A percentile compares a stretch with the other conserved stretches of the same genome.
Conservation (phyloP, 805 yeast genomes). For the Komagataella populi region DNA sequence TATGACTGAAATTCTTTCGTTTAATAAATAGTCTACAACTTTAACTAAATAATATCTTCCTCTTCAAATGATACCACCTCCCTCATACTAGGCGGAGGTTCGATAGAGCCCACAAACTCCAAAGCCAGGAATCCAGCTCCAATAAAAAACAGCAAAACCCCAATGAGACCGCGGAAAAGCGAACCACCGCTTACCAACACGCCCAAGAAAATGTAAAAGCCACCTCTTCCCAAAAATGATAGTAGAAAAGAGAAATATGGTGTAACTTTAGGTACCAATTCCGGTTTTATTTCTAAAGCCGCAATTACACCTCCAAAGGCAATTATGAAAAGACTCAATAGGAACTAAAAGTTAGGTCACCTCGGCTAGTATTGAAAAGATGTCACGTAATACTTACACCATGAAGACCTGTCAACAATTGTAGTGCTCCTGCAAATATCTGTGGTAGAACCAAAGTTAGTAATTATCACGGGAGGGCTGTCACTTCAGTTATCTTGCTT, state of each 20-base stretch:
- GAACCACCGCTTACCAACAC: constrained; percentile 35
- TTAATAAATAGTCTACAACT: neutral
- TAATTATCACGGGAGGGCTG: neutral
- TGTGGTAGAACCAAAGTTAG: constrained; percentile 5
- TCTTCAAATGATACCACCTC: neutral
- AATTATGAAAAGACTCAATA: constrained; percentile 45
- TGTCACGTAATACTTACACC: neutral
- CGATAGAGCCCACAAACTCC: constrained; percentile 62
- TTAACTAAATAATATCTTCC: neutral
- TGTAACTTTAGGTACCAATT: neutral
- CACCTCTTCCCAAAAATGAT: constrained; percentile 65
- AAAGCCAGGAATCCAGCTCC: constrained; percentile 49
- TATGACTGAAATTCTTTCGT: neutral
- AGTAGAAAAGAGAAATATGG: constrained; percentile 52
- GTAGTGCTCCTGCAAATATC: constrained; percentile 35
- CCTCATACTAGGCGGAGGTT: constrained; percentile 69
- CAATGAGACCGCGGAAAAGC: constrained; percentile 41
- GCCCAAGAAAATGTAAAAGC: constrained; percentile 39
- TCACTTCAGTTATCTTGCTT: constrained; percentile 12
- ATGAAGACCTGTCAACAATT: constrained; percentile 24
- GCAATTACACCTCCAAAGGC: constrained; percentile 41
- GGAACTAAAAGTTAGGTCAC: constrained; percentile 19
- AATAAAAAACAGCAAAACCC: constrained; percentile 38
- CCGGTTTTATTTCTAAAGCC: constrained; percentile 24
- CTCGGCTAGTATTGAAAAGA: neutral